Percentiles rank a stretch among this genome's conserved stretches.
phyloP scores from a whole-genome alignment of 2,329 filamentous ascomycete species.

The Aspergillus ibericus region DNA sequence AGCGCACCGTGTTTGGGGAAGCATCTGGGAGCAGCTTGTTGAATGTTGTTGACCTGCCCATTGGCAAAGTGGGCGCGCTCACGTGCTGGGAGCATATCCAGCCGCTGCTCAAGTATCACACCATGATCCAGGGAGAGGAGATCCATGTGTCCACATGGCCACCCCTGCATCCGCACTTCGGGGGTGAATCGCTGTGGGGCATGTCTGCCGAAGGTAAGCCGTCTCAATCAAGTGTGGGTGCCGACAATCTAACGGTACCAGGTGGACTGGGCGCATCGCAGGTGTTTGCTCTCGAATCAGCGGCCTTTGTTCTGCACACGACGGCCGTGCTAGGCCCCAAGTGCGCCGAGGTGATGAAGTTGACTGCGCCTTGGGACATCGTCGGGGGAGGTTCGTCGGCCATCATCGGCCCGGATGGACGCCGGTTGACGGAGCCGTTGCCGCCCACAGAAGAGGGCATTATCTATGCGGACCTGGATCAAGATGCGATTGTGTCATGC shows the following conservation, averaged over 20 bases:
- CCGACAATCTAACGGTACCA: neutral
- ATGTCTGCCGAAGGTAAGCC: neutral
- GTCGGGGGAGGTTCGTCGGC: neutral
- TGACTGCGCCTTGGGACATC: neutral
- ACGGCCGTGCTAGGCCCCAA: neutral
- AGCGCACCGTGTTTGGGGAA: conserved; percentile 4
- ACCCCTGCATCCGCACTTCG: neutral
- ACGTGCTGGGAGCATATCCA: neutral
- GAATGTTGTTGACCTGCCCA: neutral
- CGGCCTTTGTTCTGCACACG: neutral
- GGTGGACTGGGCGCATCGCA: neutral
- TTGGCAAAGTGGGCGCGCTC: neutral
- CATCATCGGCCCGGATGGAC: neutral
- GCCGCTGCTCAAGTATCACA: neutral
- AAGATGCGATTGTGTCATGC: neutral
- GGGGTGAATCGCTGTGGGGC: neutral
- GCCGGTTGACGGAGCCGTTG: neutral
- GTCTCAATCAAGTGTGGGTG: neutral
- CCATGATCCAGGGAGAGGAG: neutral
- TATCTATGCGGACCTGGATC: neutral
- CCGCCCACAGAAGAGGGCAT: neutral
- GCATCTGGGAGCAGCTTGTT: neutral
- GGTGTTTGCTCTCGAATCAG: neutral
- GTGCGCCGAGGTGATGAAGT: neutral
- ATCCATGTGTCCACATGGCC: conserved; percentile 3